Evolutionary conservation across 176 grass and related monocot species (phyloP).

Genomic region (Rhynchospora tenuis): DNA sequence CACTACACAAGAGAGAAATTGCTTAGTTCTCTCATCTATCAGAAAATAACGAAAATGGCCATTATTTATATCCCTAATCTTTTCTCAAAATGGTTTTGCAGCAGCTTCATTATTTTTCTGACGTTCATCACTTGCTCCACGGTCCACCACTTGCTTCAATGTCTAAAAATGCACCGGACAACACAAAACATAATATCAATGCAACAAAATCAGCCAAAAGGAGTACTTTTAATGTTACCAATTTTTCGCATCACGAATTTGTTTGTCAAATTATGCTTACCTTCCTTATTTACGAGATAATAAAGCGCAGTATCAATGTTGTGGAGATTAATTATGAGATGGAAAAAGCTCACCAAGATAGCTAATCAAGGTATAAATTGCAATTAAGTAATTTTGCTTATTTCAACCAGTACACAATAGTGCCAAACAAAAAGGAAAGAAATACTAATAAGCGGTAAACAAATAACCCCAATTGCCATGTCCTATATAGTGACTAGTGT

Average conservation of each 20-base stretch:
- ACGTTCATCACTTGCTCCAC: conserved; percentile 57
- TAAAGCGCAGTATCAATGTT: neutral
- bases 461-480: conserved; percentile 69
- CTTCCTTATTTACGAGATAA: neutral
- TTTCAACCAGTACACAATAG: neutral
- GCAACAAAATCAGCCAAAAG: neutral
- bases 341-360: neutral
- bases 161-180: conserved; percentile 24
- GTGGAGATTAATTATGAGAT: neutral
- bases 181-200: conserved; percentile 36
- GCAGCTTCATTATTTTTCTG: conserved; percentile 79
- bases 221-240: no score
- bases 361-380: neutral
- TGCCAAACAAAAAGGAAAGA: neutral
- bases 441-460: neutral
- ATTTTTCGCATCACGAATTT: no score
- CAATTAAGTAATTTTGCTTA: neutral
- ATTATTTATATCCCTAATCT: neutral
- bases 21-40: no score
- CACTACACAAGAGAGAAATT: neutral
- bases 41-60: no score
- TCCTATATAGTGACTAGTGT: conserved; percentile 56
- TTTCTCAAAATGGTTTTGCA: conserved; percentile 56
- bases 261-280: no score
- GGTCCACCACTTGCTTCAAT: conserved; percentile 52